Evolutionary conservation across 352 stramenopile species (phyloP), one percentile per base, ranked within the genome.

Genomic region (Phytopythium mirpurense): DNA sequence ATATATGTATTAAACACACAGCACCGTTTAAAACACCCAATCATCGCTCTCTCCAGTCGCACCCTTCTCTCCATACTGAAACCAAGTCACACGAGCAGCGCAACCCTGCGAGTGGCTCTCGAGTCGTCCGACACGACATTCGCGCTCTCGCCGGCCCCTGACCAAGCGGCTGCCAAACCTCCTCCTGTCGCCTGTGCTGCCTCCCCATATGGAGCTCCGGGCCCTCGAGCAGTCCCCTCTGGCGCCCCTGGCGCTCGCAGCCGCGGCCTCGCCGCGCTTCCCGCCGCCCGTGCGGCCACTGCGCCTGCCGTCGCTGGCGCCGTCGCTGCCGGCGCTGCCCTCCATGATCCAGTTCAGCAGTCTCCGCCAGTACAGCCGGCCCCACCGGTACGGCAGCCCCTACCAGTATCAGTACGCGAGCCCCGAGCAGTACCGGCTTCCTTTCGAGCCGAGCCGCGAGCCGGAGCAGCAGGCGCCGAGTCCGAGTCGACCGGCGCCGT

Each of bases 311-410:
- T 74, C 66, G 19, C 32, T 74, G 19, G 59, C 66, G 16, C 66
- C 66, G 11, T 56, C 58, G 21, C 45, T 74, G 19, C 66, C 62
- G 14, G 60, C 56, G 26, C 56, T 74, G 19, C 66, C 66, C 10
- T 64, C 57, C 41, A 59, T 70, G 58, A 68, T 74, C 55, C 62
- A n/a, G n/a, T n/a, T n/a, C n/a, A n/a, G n/a, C n/a, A n/a, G n/a
- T n/a, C n/a, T n/a, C n/a, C n/a, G n/a, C n/a, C n/a, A n/a, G n/a
- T n/a, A n/a, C n/a, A n/a, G n/a, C n/a, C n/a, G n/a, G n/a, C n/a
- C n/a, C n/a, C n/a, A n/a, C n/a, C n/a, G n/a, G n/a, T n/a, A n/a
- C n/a, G n/a, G n/a, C n/a, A n/a, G n/a, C n/a, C n/a, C n/a, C n/a
- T n/a, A n/a, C n/a, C n/a, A n/a, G n/a, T n/a, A n/a, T n/a, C n/a